Conservation (phyloP, 2,329 filamentous ascomycete genomes). For the Stagonosporopsis rhizophila region DNA sequence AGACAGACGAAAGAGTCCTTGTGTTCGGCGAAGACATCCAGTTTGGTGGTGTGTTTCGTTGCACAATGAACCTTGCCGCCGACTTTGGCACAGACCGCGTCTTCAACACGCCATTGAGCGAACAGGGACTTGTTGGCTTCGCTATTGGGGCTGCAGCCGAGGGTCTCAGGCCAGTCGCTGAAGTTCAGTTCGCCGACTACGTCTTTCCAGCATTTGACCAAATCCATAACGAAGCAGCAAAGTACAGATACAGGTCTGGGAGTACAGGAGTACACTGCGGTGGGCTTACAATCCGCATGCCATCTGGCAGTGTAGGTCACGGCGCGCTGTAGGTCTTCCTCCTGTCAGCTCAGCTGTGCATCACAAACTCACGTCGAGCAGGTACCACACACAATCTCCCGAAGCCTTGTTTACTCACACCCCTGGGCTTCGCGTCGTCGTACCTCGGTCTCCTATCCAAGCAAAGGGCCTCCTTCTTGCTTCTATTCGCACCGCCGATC, state of each 20-base stretch:
- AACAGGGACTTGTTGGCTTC: slow-evolving; percentile 95
- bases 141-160: slow-evolving; percentile 88
- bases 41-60: slow-evolving; percentile 95
- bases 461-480: slow-evolving; percentile 86
- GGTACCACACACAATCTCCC: slow-evolving; percentile 87
- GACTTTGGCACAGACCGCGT: slow-evolving; percentile 88
- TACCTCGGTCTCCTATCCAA: slow-evolving; percentile 84
- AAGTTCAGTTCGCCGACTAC: slow-evolving; percentile 96
- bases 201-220: slow-evolving; percentile 93
- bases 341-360: neutral
- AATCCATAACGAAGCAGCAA: slow-evolving; percentile 91
- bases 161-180: slow-evolving; percentile 90
- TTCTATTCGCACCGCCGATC: slow-evolving; percentile 79
- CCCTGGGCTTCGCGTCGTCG: slow-evolving; percentile 82
- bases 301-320: slow-evolving; percentile 86
- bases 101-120: slow-evolving; percentile 94
- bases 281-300: slow-evolving; percentile 88
- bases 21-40: slow-evolving; percentile 97
- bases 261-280: slow-evolving; percentile 64
- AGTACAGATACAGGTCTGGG: slow-evolving; percentile 79
- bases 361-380: slow-evolving; percentile 27
- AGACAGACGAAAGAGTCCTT: slow-evolving; percentile 82
- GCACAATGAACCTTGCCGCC: slow-evolving; percentile 87
- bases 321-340: slow-evolving; percentile 68
- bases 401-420: slow-evolving; percentile 89